Percentiles rank a stretch among this genome's conserved stretches.
Conservation (phyloP, 331 rosid genomes). For the Phaseolus coccineus region DNA sequence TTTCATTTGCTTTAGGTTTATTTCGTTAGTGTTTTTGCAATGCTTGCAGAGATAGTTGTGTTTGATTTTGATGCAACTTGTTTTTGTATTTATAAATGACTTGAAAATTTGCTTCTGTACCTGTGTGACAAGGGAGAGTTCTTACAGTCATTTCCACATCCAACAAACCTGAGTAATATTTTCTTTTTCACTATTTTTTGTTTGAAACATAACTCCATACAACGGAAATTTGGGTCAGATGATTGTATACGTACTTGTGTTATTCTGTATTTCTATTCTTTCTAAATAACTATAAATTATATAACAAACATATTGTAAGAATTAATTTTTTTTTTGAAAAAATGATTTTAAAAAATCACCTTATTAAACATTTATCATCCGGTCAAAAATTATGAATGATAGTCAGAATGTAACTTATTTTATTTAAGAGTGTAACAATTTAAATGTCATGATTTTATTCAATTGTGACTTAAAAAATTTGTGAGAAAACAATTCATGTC, state of each 20-base stretch:
- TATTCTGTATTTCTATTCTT: neutral
- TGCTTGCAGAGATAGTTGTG: neutral
- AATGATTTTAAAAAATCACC: too few relatives aligned
- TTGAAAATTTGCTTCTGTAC: neutral
- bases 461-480: too few relatives aligned
- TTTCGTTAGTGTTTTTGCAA: slow-evolving; percentile 2
- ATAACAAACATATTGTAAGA: too few relatives aligned
- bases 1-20: slow-evolving; percentile 12
- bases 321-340: too few relatives aligned
- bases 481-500: too few relatives aligned
- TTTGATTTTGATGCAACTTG: slow-evolving; percentile 4
- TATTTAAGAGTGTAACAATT: too few relatives aligned
- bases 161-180: neutral
- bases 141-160: neutral
- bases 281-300: too few relatives aligned
- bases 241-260: too few relatives aligned
- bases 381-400: too few relatives aligned
- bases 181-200: neutral
- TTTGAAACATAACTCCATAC: neutral
- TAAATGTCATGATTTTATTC: too few relatives aligned
- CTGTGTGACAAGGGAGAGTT: neutral
- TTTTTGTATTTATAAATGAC: slow-evolving; percentile 1
- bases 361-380: rapidly evolving
- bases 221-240: neutral
- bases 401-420: too few relatives aligned